Conservation (phyloP, 164 flowering plant genomes). For the Umbellularia californica region DNA sequence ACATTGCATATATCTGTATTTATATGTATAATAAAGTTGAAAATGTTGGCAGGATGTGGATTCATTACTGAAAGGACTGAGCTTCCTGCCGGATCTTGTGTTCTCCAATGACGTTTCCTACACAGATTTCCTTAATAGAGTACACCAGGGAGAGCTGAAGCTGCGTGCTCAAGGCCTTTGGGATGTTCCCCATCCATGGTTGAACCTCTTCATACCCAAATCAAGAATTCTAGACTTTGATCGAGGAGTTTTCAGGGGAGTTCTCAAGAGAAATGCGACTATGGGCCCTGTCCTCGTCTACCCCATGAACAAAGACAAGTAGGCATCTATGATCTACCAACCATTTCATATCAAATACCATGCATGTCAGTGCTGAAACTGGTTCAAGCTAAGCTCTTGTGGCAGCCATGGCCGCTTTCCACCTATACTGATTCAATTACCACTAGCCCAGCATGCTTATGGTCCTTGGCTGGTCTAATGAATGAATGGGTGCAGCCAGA, state of each 20-base stretch:
- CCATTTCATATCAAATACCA: no score
- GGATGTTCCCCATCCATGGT: conserved; percentile 97
- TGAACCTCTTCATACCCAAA: conserved; percentile 70
- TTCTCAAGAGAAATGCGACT: conserved; percentile 33
- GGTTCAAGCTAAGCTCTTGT: no score
- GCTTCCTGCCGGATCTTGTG: conserved; percentile 32
- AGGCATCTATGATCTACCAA: conserved; percentile 13
- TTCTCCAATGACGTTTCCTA: conserved; percentile 50
- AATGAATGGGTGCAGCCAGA: no score
- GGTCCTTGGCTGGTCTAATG: no score
- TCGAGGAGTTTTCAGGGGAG: conserved; percentile 46
- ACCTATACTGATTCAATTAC: no score
- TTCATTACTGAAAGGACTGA: conserved; percentile 33
- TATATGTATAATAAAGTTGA: background rate
- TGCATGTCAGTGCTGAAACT: no score
- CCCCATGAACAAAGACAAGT: conserved; percentile 67
- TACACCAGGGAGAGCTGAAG: conserved; percentile 46
- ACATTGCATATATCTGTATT: no score
- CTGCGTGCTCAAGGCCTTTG: conserved; percentile 57
- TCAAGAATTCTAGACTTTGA: conserved; percentile 56
- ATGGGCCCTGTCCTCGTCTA: conserved; percentile 60
- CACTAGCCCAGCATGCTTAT: no score
- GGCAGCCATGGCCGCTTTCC: no score
- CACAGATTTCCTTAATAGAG: conserved; percentile 61
- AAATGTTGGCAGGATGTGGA: conserved; percentile 46